Percentiles rank a stretch among this genome's conserved stretches.
phyloP scores from a whole-genome alignment of 1,139 yeast species.

The Hyphopichia burtonii region DNA sequence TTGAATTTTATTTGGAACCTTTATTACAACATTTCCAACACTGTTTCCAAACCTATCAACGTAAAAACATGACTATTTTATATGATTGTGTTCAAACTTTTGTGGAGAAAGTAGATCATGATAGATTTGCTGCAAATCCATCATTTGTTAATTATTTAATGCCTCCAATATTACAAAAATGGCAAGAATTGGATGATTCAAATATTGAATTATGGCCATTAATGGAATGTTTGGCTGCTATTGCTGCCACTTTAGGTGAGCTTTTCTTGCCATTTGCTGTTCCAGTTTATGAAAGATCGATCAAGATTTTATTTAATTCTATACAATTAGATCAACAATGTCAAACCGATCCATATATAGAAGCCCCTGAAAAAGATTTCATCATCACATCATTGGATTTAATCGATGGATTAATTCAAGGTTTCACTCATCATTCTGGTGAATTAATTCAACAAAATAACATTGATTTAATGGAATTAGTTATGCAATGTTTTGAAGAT shows the following conservation, averaged over 20 bases:
- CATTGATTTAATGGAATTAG: constrained; percentile 57
- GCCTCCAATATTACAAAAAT: constrained; percentile 78
- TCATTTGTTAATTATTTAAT: constrained; percentile 60
- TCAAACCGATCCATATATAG: constrained; percentile 64
- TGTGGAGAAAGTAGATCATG: constrained; percentile 71
- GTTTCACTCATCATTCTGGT: constrained; percentile 64
- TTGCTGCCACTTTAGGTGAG: constrained; percentile 85
- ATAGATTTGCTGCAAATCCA: constrained; percentile 51
- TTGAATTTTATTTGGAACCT: constrained; percentile 49
- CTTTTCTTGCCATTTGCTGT: constrained; percentile 86
- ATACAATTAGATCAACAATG: constrained; percentile 67
- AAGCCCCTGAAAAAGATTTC: constrained; percentile 87
- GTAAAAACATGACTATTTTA: constrained; percentile 74
- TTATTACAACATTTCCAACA: constrained; percentile 66
- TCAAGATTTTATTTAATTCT: constrained; percentile 65
- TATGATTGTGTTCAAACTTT: constrained; percentile 94
- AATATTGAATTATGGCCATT: constrained; percentile 90
- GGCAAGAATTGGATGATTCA: constrained; percentile 72
- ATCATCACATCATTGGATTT: constrained; percentile 86
- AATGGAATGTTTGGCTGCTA: constrained; percentile 87
- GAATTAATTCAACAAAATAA: constrained; percentile 49
- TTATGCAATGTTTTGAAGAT: constrained; percentile 75
- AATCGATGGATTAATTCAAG: constrained; percentile 90
- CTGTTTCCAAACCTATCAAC: constrained; percentile 77
- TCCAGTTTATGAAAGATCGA: constrained; percentile 81